Conservation (phyloP, 768 basidiomycete genomes). For the Agrocybe pediades region DNA sequence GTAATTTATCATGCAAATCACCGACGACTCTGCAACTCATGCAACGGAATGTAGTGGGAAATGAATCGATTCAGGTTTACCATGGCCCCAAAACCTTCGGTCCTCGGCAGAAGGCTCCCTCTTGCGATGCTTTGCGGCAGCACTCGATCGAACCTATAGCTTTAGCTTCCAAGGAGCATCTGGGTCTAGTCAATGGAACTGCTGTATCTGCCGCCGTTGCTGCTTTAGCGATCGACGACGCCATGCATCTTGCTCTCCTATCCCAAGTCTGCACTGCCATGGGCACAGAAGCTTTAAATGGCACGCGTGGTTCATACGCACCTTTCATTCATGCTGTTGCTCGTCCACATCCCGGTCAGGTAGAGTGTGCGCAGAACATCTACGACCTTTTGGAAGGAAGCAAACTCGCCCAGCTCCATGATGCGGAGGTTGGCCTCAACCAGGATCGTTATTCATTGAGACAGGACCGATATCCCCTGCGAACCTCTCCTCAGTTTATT, state of each 20-base stretch:
- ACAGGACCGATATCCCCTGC: slow-evolving; percentile 73
- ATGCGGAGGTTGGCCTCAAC: slow-evolving; percentile 64
- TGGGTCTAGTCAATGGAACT: slow-evolving; percentile 76
- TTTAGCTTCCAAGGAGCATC: slow-evolving; percentile 66
- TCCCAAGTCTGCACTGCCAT: slow-evolving; percentile 78
- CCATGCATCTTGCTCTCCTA: slow-evolving; percentile 59
- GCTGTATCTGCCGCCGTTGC: slow-evolving; percentile 76
- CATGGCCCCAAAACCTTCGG: slow-evolving; percentile 53
- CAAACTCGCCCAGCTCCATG: slow-evolving; percentile 57
- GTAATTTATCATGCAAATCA: slow-evolving; percentile 4
- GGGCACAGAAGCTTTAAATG: slow-evolving; percentile 76
- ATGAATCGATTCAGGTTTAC: slow-evolving; percentile 67
- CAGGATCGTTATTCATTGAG: slow-evolving; percentile 70
- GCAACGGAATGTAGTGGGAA: slow-evolving; percentile 35
- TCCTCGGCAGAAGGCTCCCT: slow-evolving; percentile 51
- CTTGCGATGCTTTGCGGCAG: slow-evolving; percentile 48
- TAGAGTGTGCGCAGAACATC: slow-evolving; percentile 67
- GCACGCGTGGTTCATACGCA: slow-evolving; percentile 62
- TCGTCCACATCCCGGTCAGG: slow-evolving; percentile 82
- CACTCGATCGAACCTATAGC: slow-evolving; percentile 60
- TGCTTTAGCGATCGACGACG: slow-evolving; percentile 70
- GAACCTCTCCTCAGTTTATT: slow-evolving; percentile 75
- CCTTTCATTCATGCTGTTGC: slow-evolving; percentile 74
- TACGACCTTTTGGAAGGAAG: slow-evolving; percentile 62
- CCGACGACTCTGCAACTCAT: neutral